These are phyloP conservation scores for Corylus heterophylla DNA, from an alignment of 306 rosid species.

Conservation along the genomic window DNA sequence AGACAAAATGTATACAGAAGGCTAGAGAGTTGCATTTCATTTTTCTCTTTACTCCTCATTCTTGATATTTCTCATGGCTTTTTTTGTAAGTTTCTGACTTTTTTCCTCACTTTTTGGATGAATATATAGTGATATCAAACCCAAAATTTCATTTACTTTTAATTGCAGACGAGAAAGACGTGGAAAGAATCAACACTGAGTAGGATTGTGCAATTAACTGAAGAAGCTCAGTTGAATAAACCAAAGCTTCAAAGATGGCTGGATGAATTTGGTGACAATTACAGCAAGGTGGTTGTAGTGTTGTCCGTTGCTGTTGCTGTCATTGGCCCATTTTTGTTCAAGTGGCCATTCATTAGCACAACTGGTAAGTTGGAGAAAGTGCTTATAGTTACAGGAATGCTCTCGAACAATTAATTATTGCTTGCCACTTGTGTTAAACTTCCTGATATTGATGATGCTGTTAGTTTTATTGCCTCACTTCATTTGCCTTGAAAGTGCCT, in stretches of 20 bases:
- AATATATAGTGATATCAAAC: not conserved
- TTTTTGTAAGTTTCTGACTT: not conserved
- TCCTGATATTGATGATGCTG: not conserved
- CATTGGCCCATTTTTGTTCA: constrained; percentile 84
- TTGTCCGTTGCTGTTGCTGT: constrained; percentile 82
- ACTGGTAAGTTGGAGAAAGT: constrained; percentile 53
- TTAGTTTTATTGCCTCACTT: constrained; percentile 8
- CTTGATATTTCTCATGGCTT: not conserved
- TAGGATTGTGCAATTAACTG: constrained; percentile 93
- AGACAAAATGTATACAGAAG: not conserved
- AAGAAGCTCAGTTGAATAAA: constrained; percentile 88
- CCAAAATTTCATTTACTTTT: not conserved
- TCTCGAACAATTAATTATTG: constrained; percentile 10
- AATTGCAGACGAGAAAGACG: constrained; percentile 67
- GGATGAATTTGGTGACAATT: constrained; percentile 92
- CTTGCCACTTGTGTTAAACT: constrained; percentile 6
- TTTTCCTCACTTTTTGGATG: not conserved
- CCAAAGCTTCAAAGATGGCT: constrained; percentile 98
- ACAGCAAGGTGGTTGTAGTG: constrained; percentile 92
- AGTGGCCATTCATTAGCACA: constrained; percentile 92
- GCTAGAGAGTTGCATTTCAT: not conserved
- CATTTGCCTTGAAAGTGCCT: constrained; percentile 1
- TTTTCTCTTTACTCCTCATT: not conserved
- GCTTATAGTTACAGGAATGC: constrained; percentile 17
- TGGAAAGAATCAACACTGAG: constrained; percentile 94